Evolutionary conservation across 2,329 filamentous ascomycete genomes (phyloP), one percentile per base, ranked within the genome.

Genomic region (Aspergillus unguis): DNA sequence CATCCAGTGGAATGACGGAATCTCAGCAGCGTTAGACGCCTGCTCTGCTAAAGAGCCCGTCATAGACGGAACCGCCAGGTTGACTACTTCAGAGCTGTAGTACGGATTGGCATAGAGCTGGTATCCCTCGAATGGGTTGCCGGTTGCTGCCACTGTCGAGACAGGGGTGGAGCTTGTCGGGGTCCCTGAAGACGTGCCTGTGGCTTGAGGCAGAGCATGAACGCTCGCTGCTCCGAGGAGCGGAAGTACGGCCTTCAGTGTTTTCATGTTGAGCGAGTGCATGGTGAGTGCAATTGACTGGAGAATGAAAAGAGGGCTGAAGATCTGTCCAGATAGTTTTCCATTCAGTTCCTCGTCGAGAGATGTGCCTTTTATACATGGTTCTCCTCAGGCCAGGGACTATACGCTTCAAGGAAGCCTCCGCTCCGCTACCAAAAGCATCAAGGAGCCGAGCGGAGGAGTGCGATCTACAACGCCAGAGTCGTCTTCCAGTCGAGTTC

Each of bases 1-100:
- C 72, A 81, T 68, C 79, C 79, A 81, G 17, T 75, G 68, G 58
- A 80, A 81, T 2, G 77, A 79, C 4, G 76, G 76, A 11, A 80
- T 70, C 6, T 80, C 70, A 8, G 79, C 79, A 6, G 75, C 79
- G n/a, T 64, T 64, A 29, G 66, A 70, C 1, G 78, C 77, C 27
- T 73, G 78, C 17, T 80, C 77, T 10, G 77, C 77, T 64, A 80
- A 71, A 26, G 81, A 74, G 4, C 79, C 77, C 7, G 80, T 80
- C 54, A 89, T 70, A 11, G 80, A 81, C 6, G 86, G 85, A 23
- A 88, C 79, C 6, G 86, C 86, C 17, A 78, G 70, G 33, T 66
- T 77, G 50, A 75, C 73, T 33, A 81, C 74, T 58, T 81, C 78
- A 3, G 77, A 77, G 3, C 78, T 71, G 64, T 81, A 81, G 66